phyloP scores from a whole-genome alignment of 2,329 filamentous ascomycete species.

The Amphichorda felina region DNA sequence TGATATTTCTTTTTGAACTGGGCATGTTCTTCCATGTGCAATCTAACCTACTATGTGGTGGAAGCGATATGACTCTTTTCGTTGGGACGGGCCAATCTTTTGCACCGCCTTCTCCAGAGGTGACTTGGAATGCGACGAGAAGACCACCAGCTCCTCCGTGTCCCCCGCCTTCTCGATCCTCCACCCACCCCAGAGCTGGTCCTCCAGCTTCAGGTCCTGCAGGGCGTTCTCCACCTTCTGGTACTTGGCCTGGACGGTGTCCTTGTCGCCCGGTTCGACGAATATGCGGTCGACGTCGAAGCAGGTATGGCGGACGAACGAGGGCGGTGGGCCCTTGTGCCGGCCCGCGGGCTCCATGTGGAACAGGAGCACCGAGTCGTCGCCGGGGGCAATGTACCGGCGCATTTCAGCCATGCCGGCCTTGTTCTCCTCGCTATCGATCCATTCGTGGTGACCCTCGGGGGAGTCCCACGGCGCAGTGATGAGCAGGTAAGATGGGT shows the following conservation, averaged over 20 bases:
- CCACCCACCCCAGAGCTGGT: constrained; percentile 26
- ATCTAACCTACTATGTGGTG: not conserved
- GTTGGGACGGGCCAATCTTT: not conserved
- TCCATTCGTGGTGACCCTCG: constrained; percentile 29
- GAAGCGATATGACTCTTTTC: not conserved
- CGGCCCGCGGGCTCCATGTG: constrained; percentile 24
- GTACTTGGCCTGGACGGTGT: constrained; percentile 21
- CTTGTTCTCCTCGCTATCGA: constrained; percentile 27
- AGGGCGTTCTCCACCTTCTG: constrained; percentile 14
- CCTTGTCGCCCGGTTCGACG: constrained; percentile 16
- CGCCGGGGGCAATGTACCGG: constrained; percentile 18
- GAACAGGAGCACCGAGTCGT: constrained; percentile 21
- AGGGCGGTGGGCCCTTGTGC: constrained; percentile 10
- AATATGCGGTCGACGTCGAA: constrained; percentile 23
- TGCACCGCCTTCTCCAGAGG: not conserved
- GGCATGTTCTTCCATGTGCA: no score
- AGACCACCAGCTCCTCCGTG: constrained; percentile 24
- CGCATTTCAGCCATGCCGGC: constrained; percentile 18
- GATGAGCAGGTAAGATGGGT: constrained; percentile 26
- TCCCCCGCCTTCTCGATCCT: constrained; percentile 22
- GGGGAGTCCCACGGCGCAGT: constrained; percentile 31
- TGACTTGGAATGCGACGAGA: constrained; percentile 8
- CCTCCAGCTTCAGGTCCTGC: constrained; percentile 14
- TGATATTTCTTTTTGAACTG: no score
- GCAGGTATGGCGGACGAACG: constrained; percentile 10